Percentiles rank a stretch among this genome's conserved stretches.
phyloP scores from a whole-genome alignment of 2,329 filamentous ascomycete genomes.

The Sarocladium brachiariae region DNA sequence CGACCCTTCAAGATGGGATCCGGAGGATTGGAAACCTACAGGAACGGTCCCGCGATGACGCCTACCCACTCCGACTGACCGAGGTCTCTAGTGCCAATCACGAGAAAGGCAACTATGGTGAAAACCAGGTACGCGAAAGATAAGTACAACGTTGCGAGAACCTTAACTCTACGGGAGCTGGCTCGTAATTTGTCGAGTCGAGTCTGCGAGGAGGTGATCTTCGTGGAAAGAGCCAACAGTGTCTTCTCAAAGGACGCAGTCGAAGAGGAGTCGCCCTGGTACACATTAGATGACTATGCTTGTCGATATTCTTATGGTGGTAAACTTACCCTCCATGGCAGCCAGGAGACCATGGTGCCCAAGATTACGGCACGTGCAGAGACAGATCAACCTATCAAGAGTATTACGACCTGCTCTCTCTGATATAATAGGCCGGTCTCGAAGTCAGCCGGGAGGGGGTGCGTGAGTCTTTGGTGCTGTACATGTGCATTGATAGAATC shows the following conservation, averaged over 20 bases:
- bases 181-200: conserved; percentile 68
- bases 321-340: conserved; percentile 69
- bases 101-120: conserved; percentile 71
- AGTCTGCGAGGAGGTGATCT: conserved; percentile 69
- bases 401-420: too few species aligned
- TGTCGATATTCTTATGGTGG: neutral
- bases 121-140: conserved; percentile 87
- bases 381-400: neutral
- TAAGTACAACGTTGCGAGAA: conserved; percentile 85
- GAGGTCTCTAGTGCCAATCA: conserved; percentile 78
- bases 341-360: conserved; percentile 69
- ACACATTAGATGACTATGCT: neutral
- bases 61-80: conserved; percentile 70
- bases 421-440: too few species aligned
- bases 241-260: conserved; percentile 91
- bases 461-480: too few species aligned
- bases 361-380: neutral
- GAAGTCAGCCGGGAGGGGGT: too few species aligned
- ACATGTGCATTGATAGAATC: too few species aligned
- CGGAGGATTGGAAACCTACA: conserved; percentile 49
- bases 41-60: conserved; percentile 67
- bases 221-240: conserved; percentile 71
- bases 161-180: conserved; percentile 69
- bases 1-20: neutral
- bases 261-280: conserved; percentile 63